Evolutionary conservation across 805 yeast species (phyloP), one percentile per base, ranked within the genome.

Genomic region (Myxozyma neotropica): DNA sequence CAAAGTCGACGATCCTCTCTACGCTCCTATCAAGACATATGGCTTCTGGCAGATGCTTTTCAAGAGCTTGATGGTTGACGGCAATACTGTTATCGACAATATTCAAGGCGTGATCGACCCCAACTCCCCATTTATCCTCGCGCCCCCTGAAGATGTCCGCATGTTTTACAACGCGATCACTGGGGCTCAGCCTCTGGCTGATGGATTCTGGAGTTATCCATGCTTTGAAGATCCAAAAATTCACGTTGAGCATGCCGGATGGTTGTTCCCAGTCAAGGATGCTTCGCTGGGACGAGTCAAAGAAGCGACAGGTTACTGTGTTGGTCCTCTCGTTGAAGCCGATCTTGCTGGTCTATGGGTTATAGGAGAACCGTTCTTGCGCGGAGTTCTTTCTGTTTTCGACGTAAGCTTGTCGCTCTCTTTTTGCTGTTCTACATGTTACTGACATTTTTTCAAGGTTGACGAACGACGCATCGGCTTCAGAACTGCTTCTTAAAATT

Each of bases 81-180:
- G 65, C 38, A 61, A 58, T 45, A 50, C 57, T 17, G 55, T 61
- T 31, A 29, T 61, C 47, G 64, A 59, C 49, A 61, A 61, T 47
- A 58, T 61, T 33, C 65, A 61, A 43, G 65, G 60, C 39, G 65
- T 61, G 19, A 53, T 61, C 39, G 65, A 61, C 39, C 13, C 58
- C 43, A 50, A 55, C 40, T 55, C 38, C 1, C 65, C 65, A 0
- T 59, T 61, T 27, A 40, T 61, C 33, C 63, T 58, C 42, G 65
- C 65, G 15, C 65, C 65, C n/a, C 35, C 63, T 6, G 65, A 61
- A 45, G 65, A 61, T 46, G 65, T 58, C n/a, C 65, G 59, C 38
- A 51, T 27, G 35, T 61, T 61, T 31, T 61, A 61, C 57, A 55
- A 43, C 47, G 57, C 57, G 19, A 61, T 61, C 38, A 47, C 65